A percentile compares a stretch with the other conserved stretches of the same genome.
These are phyloP conservation scores for Schizochytrium sp. DNA, from an alignment of 108 stramenopile species.

Conservation along the genomic window DNA sequence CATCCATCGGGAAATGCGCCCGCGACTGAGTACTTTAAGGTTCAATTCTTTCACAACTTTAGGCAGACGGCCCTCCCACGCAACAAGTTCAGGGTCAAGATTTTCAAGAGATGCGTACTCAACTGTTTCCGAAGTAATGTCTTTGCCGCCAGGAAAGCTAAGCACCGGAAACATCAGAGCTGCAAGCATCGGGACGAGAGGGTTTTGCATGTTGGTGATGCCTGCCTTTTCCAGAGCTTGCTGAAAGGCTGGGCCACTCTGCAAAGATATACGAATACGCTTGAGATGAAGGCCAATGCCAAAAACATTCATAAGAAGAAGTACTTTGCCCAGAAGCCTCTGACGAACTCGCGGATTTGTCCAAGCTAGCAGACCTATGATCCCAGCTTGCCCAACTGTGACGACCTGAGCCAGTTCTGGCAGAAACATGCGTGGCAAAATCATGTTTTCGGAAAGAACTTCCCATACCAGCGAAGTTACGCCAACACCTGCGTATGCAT, in stretches of 20 bases:
- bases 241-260: slow-evolving; percentile 7
- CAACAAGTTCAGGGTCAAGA: slow-evolving; percentile 30
- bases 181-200: slow-evolving; percentile 39
- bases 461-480: slow-evolving; percentile 48
- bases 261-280: not conserved
- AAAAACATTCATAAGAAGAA: not conserved
- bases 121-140: not conserved
- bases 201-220: slow-evolving; percentile 34
- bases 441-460: not conserved
- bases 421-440: slow-evolving; percentile 2
- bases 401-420: not conserved
- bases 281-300: not conserved
- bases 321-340: not conserved
- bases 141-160: slow-evolving; percentile 1
- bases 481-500: not conserved
- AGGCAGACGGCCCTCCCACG: not conserved
- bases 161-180: slow-evolving; percentile 48
- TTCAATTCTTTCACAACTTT: not conserved
- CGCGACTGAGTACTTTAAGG: slow-evolving; percentile 2
- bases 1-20: slow-evolving; percentile 38
- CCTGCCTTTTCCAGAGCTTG: slow-evolving; percentile 12
- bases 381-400: not conserved
- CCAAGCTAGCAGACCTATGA: not conserved
- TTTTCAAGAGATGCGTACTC: not conserved
- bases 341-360: not conserved